Evolutionary conservation across 805 yeast species (phyloP), one percentile per base, ranked within the genome.

Genomic region (Barnettozyma vustinii): DNA sequence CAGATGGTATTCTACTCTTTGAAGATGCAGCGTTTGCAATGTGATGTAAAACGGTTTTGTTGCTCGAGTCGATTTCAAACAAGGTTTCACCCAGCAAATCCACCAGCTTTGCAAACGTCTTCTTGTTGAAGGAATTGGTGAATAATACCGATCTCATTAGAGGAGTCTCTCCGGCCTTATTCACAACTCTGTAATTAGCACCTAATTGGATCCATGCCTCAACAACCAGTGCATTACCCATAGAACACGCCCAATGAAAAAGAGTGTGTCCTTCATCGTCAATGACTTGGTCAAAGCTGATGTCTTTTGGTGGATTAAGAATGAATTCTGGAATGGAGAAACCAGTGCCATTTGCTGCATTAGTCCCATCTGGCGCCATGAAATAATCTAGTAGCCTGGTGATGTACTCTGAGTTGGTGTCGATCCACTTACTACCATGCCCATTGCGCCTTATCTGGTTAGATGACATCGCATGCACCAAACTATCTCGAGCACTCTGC

Each of bases 171-270:
- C 97, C 97, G 41, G 76, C 75, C 51, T 81, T 75, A 58, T 86
- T 86, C 15, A 77, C 67, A 4, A 74, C 73, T 42, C 74, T 66
- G 48, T 79, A 76, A 66, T 83, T 78, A 2, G 96, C 94, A 5
- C 96, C 96, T 37, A 84, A 80, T 26, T 81, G 73, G 27, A 88
- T 68, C 39, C 94, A 73, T 13, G 90, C 77, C 56, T 85, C 94
- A 48, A 88, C 82, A 67, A 91, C 81, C 42, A 76, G 77, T 32
- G 84, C 67, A 62, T 84, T 87, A 4, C 98, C 99, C 79, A 94
- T 89, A 1, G 98, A 86, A 52, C 97, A 89, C 0, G 98, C 96
- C 97, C 98, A 94, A 67, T 94, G 99, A 56, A 94, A 81, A 2
- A 96, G 85, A 0, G 97, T 87, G 62, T 94, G 95, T 1, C 96